Evolutionary conservation across 345 rosid genomes (phyloP).

Genomic region (Laguncularia racemosa): DNA sequence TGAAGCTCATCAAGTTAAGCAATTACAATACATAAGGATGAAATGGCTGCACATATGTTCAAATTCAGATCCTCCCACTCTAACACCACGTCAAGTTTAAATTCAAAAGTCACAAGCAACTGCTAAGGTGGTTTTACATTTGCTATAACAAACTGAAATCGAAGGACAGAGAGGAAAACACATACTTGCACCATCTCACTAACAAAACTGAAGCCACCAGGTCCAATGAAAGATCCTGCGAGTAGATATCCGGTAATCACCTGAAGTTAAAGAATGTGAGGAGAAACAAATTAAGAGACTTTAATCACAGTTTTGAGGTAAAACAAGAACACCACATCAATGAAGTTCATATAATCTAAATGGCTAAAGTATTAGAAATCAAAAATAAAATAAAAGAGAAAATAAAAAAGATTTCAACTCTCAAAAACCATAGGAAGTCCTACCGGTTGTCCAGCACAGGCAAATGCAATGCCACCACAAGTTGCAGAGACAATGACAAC

Average conservation of each 20-base stretch:
- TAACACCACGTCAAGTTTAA: too few species aligned
- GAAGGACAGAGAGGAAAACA: slow-evolving; percentile 2
- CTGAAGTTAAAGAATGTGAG: slow-evolving; percentile 29
- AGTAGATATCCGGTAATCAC: slow-evolving; percentile 91
- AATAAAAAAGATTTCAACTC: background rate
- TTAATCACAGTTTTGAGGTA: slow-evolving; percentile 4
- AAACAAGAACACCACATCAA: background rate
- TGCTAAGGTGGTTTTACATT: background rate
- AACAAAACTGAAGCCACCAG: slow-evolving; percentile 90
- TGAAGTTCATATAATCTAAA: background rate
- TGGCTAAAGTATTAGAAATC: background rate
- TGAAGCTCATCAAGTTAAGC: too few species aligned
- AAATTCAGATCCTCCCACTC: too few species aligned
- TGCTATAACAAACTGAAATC: background rate
- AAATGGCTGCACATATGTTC: too few species aligned
- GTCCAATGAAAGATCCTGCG: slow-evolving; percentile 90
- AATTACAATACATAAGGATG: too few species aligned
- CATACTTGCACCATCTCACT: slow-evolving; percentile 98
- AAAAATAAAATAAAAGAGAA: slow-evolving; percentile 14
- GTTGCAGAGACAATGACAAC: slow-evolving; percentile 97
- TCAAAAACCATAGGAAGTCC: slow-evolving; percentile 9
- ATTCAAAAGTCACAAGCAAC: too few species aligned
- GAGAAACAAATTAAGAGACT: slow-evolving; percentile 3
- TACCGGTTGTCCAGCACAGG: slow-evolving; percentile 99
- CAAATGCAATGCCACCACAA: slow-evolving; percentile 99